A percentile compares a stretch with the other conserved stretches of the same genome.
phyloP scores from a whole-genome alignment of 2,329 filamentous ascomycete species.

The Ophioceras dolichostomum region DNA sequence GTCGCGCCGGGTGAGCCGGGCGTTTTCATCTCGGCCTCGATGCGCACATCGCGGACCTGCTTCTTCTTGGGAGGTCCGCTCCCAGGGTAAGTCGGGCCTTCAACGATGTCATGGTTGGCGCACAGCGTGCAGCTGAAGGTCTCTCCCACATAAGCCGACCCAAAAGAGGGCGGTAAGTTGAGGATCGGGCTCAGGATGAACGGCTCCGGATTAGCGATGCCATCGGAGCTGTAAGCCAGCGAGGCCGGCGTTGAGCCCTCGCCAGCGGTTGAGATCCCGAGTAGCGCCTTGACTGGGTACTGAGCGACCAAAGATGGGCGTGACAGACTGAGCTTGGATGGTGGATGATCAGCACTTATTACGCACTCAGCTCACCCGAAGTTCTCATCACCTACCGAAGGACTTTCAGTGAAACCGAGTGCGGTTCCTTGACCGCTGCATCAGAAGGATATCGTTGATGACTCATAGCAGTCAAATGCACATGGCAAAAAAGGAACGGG shows the following conservation, averaged over 20 bases:
- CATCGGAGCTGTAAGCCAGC: constrained; percentile 49
- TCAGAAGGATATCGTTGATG: constrained; percentile 47
- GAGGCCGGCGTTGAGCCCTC: constrained; percentile 50
- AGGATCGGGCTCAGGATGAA: constrained; percentile 54
- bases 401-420: constrained; percentile 69
- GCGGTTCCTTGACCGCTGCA: constrained; percentile 59
- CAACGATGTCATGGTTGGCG: constrained; percentile 70
- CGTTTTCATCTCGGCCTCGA: constrained; percentile 92
- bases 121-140: constrained; percentile 90
- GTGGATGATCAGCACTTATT: too few species aligned
- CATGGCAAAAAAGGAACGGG: too few species aligned
- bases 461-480: constrained; percentile 28
- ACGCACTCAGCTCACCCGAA: too few species aligned
- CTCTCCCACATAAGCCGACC: constrained; percentile 90
- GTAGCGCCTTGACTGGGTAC: constrained; percentile 43
- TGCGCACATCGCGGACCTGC: constrained; percentile 62
- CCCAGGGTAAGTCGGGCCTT: too few species aligned
- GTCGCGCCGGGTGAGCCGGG: constrained; percentile 40
- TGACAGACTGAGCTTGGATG: constrained; percentile 71
- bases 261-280: constrained; percentile 24
- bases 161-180: constrained; percentile 82
- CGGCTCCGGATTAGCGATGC: constrained; percentile 35
- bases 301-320: constrained; percentile 66
- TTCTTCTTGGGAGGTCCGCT: constrained; percentile 21
- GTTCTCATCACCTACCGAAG: constrained; percentile 36